Base-by-base conservation (phyloP, 1,139 yeast species). In the Candida mesenterica region DNA sequence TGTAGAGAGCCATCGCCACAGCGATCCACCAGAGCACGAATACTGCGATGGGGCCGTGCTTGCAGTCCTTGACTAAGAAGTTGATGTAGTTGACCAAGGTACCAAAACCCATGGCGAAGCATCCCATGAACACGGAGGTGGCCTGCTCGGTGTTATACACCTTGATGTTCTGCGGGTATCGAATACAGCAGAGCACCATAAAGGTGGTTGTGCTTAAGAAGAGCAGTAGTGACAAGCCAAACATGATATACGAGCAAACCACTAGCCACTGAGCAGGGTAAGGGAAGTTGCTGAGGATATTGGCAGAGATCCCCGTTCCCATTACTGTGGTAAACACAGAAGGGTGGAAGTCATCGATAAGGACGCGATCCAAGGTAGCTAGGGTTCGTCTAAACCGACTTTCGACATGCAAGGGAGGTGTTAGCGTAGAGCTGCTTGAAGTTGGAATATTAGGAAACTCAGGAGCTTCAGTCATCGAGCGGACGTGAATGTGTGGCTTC, bases 281-380 rank as follows among this genome's bases (percentile, higher is more conserved):
- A 0, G 95, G 89, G 54, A 82, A 87, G 22, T 63, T 55, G 57
- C 78, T 74, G 33, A 87, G 61, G 6, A 85, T 62, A 26, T 73
- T 57, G 4, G 84, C 64, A 1, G 86, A 64, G 30, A 87, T 84
- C 2, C 96, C 96, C 1, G 83, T 75, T 3, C 95, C 96, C 96
- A 88, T 88, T n/a, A 79, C 72, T 32, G 78, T 68, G 24, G 84
- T 82, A 57, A 82, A 87, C 72, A 79, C 81, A 2, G 68, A 68
- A 2, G 87, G 85, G 15, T 68, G 57, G 49, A 79, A 77, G 10
- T 60, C 53, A 18, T 53, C 42, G 10, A 71, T 33, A 15, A 45
- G 35, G 4, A 17, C 19, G 15, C 22, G 26, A 14, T 40, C 42
- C 25, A 41, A 12, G 9, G 28, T 19, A n/a, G n/a, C n/a, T n/a